phyloP scores from a whole-genome alignment of 352 stramenopile species.

The Phytophthora vignae region DNA sequence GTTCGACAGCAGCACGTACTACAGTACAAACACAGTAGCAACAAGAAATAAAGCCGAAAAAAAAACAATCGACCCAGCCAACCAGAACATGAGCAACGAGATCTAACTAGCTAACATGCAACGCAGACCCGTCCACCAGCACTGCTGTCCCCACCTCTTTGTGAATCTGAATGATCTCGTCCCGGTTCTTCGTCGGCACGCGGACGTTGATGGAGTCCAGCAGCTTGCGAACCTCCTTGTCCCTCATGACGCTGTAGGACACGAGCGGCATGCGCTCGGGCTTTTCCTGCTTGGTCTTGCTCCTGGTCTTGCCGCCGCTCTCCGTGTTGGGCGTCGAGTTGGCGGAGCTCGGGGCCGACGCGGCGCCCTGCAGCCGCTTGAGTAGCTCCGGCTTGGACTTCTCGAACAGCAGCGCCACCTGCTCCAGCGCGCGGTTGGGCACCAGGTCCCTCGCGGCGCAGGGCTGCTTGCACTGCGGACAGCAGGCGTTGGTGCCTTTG shows the following conservation, averaged over 20 bases:
- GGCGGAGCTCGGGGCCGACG: slow-evolving; percentile 6
- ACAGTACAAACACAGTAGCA: slow-evolving; percentile 4
- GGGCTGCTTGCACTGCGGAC: slow-evolving; percentile 81
- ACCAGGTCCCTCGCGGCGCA: slow-evolving; percentile 68
- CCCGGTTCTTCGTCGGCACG: slow-evolving; percentile 66
- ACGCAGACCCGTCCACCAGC: background rate
- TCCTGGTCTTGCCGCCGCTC: slow-evolving; percentile 17
- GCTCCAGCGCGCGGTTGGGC: slow-evolving; percentile 78
- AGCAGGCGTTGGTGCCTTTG: slow-evolving; percentile 73
- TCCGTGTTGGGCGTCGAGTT: slow-evolving; percentile 34
- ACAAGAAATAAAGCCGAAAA: slow-evolving; percentile 3
- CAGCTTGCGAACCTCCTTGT: slow-evolving; percentile 83
- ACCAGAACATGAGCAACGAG: background rate
- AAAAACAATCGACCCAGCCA: slow-evolving; percentile 4
- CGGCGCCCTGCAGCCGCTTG: slow-evolving; percentile 36
- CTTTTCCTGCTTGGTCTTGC: slow-evolving; percentile 33
- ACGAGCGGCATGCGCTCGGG: slow-evolving; percentile 75
- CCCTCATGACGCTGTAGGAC: slow-evolving; percentile 88
- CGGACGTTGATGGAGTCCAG: slow-evolving; percentile 75
- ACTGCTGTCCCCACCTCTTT: slow-evolving; percentile 71
- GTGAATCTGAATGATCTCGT: slow-evolving; percentile 91
- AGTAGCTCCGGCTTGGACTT: slow-evolving; percentile 77
- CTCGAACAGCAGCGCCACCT: slow-evolving; percentile 74
- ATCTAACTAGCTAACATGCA: background rate
- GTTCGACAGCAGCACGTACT: slow-evolving; percentile 86